These are phyloP conservation scores for Sporisorium iseilematis-ciliati DNA, from an alignment of 1,284 basidiomycete species.

Conservation along the genomic window DNA sequence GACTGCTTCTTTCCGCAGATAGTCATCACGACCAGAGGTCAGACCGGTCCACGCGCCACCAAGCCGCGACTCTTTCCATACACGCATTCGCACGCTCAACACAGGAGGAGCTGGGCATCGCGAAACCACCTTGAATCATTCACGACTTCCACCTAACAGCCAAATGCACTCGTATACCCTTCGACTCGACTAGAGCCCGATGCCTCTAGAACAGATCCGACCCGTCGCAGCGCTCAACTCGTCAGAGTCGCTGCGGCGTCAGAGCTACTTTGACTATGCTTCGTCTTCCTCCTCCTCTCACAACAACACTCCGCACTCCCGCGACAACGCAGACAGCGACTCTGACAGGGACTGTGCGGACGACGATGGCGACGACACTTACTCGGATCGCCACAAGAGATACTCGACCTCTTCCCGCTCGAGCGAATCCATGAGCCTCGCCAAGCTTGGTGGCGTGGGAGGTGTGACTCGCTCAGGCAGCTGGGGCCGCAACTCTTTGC, in stretches of 20 bases:
- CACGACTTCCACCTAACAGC: background rate
- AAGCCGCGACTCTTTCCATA: too few relatives aligned
- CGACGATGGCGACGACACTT: conserved; percentile 23
- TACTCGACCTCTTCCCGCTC: conserved; percentile 23
- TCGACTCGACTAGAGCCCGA: conserved; percentile 20
- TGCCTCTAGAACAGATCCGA: conserved; percentile 58
- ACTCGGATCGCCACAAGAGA: conserved; percentile 19
- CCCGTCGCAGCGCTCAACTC: conserved; percentile 50
- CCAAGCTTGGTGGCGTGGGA: conserved; percentile 61
- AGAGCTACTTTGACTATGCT: conserved; percentile 36
- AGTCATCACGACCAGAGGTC: background rate
- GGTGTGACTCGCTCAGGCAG: conserved; percentile 63
- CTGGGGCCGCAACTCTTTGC: conserved; percentile 51
- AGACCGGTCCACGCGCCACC: background rate
- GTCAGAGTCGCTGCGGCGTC: conserved; percentile 43
- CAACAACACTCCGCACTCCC: conserved; percentile 10
- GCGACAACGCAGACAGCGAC: conserved; percentile 25
- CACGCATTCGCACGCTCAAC: background rate
- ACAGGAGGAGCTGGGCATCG: background rate
- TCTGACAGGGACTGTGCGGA: conserved; percentile 22
- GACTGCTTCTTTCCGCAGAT: background rate
- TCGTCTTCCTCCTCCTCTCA: conserved; percentile 3
- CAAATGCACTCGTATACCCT: conserved; percentile 33
- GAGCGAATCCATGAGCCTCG: conserved; percentile 50
- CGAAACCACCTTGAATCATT: background rate